Conservation (phyloP, 2,329 filamentous ascomycete genomes). For the Ceratocystis cubensis region DNA sequence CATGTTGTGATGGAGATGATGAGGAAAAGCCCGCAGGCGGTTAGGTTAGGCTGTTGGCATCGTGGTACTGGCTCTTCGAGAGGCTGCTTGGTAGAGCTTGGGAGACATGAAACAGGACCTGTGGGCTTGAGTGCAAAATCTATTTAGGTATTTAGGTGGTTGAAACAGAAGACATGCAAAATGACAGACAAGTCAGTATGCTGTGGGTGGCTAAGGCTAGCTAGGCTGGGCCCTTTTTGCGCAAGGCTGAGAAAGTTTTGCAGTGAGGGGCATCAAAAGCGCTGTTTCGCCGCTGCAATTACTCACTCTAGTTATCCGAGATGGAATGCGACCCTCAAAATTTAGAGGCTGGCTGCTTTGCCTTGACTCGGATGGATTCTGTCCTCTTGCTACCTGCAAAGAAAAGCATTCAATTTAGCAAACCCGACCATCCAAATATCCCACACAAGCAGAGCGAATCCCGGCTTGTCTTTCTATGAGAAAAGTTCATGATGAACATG, state of each 20-base stretch:
- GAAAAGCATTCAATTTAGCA: not conserved
- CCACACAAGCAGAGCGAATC: too few relatives aligned
- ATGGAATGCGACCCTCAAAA: not conserved
- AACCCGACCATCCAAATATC: not conserved
- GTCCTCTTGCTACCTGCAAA: not conserved
- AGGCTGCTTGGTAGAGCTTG: not conserved
- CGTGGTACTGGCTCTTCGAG: not conserved
- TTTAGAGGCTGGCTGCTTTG: not conserved
- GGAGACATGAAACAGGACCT: not conserved
- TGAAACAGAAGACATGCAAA: not conserved
- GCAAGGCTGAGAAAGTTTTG: not conserved
- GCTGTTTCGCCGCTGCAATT: too few relatives aligned
- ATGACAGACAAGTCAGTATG: not conserved
- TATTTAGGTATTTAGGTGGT: too few relatives aligned
- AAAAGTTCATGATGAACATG: slow-evolving; percentile 4
- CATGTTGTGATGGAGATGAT: slow-evolving; percentile 23
- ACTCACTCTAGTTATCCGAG: not conserved
- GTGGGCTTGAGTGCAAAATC: too few relatives aligned
- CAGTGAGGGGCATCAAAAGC: not conserved
- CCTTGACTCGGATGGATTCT: not conserved
- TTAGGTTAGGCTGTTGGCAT: slow-evolving; percentile 3
- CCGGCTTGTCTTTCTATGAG: too few relatives aligned
- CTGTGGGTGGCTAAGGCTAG: not conserved
- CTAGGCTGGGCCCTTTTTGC: not conserved
- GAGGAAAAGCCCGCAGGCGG: slow-evolving; percentile 26